Base-by-base conservation (phyloP, 2,329 filamentous ascomycete species). In the Pyrenophora graminea region DNA sequence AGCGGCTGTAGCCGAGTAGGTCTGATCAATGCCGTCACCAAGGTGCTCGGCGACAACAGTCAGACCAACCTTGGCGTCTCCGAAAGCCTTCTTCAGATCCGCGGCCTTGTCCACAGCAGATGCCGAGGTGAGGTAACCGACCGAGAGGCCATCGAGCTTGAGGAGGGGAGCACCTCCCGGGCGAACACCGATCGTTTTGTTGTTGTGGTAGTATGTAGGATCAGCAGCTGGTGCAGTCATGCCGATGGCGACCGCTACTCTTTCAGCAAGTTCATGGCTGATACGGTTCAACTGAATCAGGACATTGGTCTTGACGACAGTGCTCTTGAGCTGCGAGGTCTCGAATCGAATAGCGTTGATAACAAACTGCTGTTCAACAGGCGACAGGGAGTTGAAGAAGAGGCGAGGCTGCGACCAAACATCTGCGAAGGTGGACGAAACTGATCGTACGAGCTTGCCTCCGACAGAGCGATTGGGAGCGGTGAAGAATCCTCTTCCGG, bases 291-390 rank as follows among this genome's bases (percentile, higher is more conserved):
- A 79, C 66, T 90, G 87, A 13, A 76, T 74, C 36, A 91, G 77
- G 1, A 88, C 83, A 57, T 89, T 89, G 58, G 81, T 72, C 72
- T 85, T 85, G 13, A 90, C 83, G 1, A 78, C 64, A 0, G 72
- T 59, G 36, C 82, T 85, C 59, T 78, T 74, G 30, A 90, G 62
- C 12, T 87, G 80, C 18, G 83, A 80, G 0, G 80, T 81, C 74
- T 91, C 88, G 69, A 90, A 90, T 23, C 87, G 85, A 47, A 90
- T 84, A 0, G 86, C 87, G 68, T 90, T 87, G 74, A 90, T 79
- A 33, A 90, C 71, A 65, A 89, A 86, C 64, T 90, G 87, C 68
- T 89, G 82, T 72, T 90, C 87, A 0, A 79, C 78, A 1, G 80
- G 77, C 1, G 80, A 76, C 42, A 91, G 76, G 0, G 86, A 89